phyloP scores from a whole-genome alignment of 83 land plant species.

The Picea abies region DNA sequence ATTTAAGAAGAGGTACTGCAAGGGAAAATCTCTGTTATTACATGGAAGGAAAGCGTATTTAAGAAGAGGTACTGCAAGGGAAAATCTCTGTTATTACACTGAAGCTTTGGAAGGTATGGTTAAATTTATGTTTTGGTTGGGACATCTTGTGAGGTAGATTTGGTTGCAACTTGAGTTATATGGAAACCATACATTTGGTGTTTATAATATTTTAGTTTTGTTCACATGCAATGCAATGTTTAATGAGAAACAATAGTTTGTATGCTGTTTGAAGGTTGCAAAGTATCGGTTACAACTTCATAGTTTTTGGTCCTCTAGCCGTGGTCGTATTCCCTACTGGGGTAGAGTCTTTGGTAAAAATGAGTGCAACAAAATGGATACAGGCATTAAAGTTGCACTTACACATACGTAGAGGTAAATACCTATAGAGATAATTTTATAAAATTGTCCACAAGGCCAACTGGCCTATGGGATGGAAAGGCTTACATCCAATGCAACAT shows the following conservation, averaged over 20 bases:
- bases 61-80: constrained; percentile 95
- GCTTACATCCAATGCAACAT: too few species aligned
- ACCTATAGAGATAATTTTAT: too few species aligned
- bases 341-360: too few species aligned
- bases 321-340: too few species aligned
- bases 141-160: background rate
- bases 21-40: constrained; percentile 81
- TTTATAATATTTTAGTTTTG: background rate
- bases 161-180: background rate
- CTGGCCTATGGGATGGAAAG: too few species aligned
- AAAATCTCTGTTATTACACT: constrained; percentile 73
- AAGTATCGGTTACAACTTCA: background rate
- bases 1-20: constrained; percentile 92
- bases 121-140: background rate
- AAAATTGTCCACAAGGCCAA: too few species aligned
- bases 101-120: constrained; percentile 85
- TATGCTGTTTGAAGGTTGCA: background rate
- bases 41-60: constrained; percentile 84
- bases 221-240: background rate
- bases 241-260: background rate
- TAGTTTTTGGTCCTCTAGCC: too few species aligned
- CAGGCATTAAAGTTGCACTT: too few species aligned
- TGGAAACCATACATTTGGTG: background rate
- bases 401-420: too few species aligned
- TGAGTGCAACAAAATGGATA: too few species aligned